Conservation (phyloP, 1,139 yeast species). For the Sporopachydermia cereana region DNA sequence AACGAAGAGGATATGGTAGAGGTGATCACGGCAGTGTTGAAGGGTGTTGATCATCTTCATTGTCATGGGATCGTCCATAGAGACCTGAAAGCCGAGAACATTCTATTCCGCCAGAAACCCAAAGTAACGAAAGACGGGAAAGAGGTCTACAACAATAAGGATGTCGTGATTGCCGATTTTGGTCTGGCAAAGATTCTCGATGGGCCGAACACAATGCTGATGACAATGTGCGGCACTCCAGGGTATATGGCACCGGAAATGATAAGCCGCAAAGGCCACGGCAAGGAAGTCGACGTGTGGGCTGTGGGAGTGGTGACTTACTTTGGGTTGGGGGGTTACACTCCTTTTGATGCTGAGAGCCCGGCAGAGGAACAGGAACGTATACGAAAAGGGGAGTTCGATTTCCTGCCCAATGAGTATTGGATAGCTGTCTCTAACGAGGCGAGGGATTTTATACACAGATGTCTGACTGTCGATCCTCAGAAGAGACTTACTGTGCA, state of each 20-base stretch:
- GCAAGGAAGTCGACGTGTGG: conserved; percentile 60
- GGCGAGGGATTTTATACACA: conserved; percentile 48
- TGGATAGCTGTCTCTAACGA: conserved; percentile 43
- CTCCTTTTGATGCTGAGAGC: conserved; percentile 71
- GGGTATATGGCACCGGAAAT: conserved; percentile 73
- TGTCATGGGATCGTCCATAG: conserved; percentile 75
- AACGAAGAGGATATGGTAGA: conserved; percentile 41
- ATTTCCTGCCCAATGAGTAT: conserved; percentile 48
- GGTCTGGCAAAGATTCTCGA: conserved; percentile 45
- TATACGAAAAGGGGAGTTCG: conserved; percentile 42
- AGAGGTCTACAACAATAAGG: conserved; percentile 24
- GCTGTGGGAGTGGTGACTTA: conserved; percentile 65
- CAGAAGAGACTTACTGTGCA: conserved; percentile 35
- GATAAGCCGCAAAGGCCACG: conserved; percentile 40
- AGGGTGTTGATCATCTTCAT: conserved; percentile 57
- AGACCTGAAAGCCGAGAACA: conserved; percentile 89
- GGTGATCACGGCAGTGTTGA: conserved; percentile 35
- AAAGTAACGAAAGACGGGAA: conserved; percentile 23
- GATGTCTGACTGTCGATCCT: conserved; percentile 41
- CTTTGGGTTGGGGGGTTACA: conserved; percentile 62
- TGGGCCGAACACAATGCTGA: conserved; percentile 38
- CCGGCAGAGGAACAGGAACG: conserved; percentile 60
- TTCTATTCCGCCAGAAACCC: conserved; percentile 36
- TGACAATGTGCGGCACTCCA: conserved; percentile 50
- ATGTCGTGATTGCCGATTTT: conserved; percentile 59